Evolutionary conservation across 1,139 yeast species (phyloP).

Genomic region (Geotrichum candidum): DNA sequence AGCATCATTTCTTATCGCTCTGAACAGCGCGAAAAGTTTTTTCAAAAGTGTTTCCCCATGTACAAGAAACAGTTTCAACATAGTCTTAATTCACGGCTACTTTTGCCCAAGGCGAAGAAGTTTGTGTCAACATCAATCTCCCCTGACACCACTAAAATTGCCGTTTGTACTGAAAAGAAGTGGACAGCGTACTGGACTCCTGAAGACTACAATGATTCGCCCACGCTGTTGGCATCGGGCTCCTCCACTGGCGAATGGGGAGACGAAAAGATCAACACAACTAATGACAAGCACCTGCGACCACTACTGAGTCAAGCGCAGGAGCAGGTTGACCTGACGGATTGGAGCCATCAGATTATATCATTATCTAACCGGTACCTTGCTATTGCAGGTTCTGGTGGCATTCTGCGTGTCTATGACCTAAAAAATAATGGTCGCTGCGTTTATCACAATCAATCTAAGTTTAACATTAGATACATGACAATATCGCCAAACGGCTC

Average conservation of each 20-base stretch:
- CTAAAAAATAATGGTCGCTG: slow-evolving; percentile 52
- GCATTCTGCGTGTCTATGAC: slow-evolving; percentile 62
- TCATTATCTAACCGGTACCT: slow-evolving; percentile 55
- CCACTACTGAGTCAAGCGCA: slow-evolving; percentile 24
- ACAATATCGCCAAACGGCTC: slow-evolving; percentile 61
- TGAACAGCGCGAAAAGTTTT: slow-evolving; percentile 34
- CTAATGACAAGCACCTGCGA: background rate
- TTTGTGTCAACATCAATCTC: slow-evolving; percentile 61
- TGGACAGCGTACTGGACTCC: slow-evolving; percentile 67
- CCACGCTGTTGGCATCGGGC: slow-evolving; percentile 61
- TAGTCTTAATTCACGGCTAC: slow-evolving; percentile 54
- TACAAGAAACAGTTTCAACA: slow-evolving; percentile 63
- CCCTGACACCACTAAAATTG: slow-evolving; percentile 56
- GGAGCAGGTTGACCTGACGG: slow-evolving; percentile 16
- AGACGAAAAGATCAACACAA: slow-evolving; percentile 1
- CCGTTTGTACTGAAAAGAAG: slow-evolving; percentile 55
- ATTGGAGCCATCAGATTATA: slow-evolving; percentile 65
- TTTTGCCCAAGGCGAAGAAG: slow-evolving; percentile 44
- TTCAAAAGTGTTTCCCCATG: slow-evolving; percentile 76
- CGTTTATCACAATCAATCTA: slow-evolving; percentile 61
- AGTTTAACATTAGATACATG: slow-evolving; percentile 73
- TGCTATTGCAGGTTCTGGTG: slow-evolving; percentile 69
- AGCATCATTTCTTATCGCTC: slow-evolving; percentile 15
- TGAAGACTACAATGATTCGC: slow-evolving; percentile 42
- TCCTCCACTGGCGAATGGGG: slow-evolving; percentile 51